Percentiles rank a stretch among this genome's conserved stretches.
These are phyloP conservation scores for Zasmidium citrigriseum DNA, from an alignment of 2,329 filamentous ascomycete genomes.

Conservation along the genomic window DNA sequence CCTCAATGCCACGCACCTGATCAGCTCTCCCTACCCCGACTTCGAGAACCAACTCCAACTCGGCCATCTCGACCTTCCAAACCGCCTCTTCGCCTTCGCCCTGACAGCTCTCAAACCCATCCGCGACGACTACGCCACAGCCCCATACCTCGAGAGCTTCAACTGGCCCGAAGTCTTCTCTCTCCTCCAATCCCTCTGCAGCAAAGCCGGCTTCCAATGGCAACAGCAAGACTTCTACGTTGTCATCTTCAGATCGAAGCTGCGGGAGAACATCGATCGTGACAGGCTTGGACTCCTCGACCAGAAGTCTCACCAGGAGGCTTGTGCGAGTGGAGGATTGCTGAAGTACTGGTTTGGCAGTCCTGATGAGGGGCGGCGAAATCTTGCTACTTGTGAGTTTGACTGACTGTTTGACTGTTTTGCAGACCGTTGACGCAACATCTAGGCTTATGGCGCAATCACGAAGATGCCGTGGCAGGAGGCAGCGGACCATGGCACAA, in stretches of 20 bases:
- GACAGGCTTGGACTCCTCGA: constrained; percentile 72
- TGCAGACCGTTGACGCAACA: constrained; percentile 2
- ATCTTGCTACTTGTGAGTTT: constrained; percentile 71
- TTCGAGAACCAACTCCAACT: constrained; percentile 73
- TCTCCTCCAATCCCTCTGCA: constrained; percentile 54
- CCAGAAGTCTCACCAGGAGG: constrained; percentile 76
- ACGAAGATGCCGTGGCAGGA: constrained; percentile 62
- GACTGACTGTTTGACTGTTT: neutral
- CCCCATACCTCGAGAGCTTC: constrained; percentile 71
- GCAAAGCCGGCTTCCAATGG: constrained; percentile 18
- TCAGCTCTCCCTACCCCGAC: constrained; percentile 71
- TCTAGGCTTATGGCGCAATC: constrained; percentile 67
- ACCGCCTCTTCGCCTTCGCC: constrained; percentile 70
- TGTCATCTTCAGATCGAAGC: constrained; percentile 76
- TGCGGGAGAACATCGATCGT: constrained; percentile 67
- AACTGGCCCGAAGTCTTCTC: constrained; percentile 70
- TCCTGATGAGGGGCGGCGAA: constrained; percentile 68
- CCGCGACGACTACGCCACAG: constrained; percentile 73
- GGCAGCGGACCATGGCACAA: constrained; percentile 59
- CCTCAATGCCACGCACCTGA: constrained; percentile 22
- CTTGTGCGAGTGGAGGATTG: constrained; percentile 75
- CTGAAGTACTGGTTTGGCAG: constrained; percentile 92
- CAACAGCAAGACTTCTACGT: constrained; percentile 65
- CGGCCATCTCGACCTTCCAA: constrained; percentile 63
- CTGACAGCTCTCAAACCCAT: constrained; percentile 64